These are phyloP conservation scores for Golovinomyces cichoracearum DNA, from an alignment of 2,329 filamentous ascomycete genomes.

Conservation along the genomic window DNA sequence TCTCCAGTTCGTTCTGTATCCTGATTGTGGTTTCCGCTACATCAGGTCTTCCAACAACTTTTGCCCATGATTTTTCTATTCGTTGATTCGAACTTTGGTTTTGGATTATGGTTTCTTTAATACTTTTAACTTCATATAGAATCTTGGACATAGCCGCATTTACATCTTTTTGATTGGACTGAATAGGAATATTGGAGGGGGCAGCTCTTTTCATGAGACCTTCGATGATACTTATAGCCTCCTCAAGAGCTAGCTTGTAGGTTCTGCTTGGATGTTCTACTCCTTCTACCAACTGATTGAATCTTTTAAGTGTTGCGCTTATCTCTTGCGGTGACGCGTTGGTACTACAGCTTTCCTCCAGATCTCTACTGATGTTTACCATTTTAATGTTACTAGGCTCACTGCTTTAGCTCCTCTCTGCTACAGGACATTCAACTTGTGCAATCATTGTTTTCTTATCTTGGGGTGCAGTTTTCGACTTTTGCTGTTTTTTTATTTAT, in stretches of 20 bases:
- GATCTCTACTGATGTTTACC: too few relatives aligned
- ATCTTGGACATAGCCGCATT: not conserved
- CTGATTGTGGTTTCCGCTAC: not conserved
- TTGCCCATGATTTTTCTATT: not conserved
- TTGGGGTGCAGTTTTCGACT: too few relatives aligned
- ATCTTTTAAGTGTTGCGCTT: not conserved
- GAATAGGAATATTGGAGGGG: not conserved
- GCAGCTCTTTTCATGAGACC: not conserved
- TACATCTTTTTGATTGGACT: not conserved
- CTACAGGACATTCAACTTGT: too few relatives aligned
- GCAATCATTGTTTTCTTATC: too few relatives aligned
- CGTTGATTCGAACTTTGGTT: not conserved
- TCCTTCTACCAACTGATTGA: not conserved
- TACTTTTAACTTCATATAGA: not conserved
- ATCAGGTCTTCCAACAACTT: not conserved
- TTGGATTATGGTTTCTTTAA: not conserved
- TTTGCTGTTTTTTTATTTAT: too few relatives aligned
- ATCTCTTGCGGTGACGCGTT: too few relatives aligned
- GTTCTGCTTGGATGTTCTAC: not conserved
- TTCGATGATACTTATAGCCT: conserved; percentile 1
- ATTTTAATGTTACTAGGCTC: too few relatives aligned
- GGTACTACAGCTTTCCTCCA: too few relatives aligned
- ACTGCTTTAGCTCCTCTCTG: too few relatives aligned
- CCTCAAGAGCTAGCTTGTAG: not conserved
- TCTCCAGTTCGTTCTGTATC: not conserved